These are phyloP conservation scores for Mercurialis annua DNA, from an alignment of 345 rosid genomes.

Conservation along the genomic window DNA sequence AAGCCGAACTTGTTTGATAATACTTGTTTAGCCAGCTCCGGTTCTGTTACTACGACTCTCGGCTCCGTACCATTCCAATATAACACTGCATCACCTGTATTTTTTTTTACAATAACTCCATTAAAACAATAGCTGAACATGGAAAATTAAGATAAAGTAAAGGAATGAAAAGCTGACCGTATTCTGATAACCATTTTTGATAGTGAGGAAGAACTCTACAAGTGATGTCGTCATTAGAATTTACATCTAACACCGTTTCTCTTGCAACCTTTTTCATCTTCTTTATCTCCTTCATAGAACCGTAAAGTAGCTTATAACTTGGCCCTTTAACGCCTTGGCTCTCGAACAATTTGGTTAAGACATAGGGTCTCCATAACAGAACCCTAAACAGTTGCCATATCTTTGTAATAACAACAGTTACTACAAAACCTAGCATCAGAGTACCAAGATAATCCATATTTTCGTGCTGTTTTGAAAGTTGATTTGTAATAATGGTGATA, in stretches of 20 bases:
- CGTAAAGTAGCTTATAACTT: conserved; percentile 20
- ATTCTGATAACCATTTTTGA: conserved; percentile 24
- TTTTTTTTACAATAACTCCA: background rate
- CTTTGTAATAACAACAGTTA: conserved; percentile 10
- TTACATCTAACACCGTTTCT: conserved; percentile 13
- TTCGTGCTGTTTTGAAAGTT: no score
- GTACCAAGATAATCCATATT: no score
- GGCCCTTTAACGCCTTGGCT: conserved; percentile 38
- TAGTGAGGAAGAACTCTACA: conserved; percentile 27
- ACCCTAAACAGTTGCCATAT: conserved; percentile 10
- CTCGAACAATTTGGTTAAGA: conserved; percentile 18
- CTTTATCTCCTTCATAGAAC: conserved; percentile 27
- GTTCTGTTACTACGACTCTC: conserved; percentile 67
- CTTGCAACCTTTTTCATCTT: conserved; percentile 18
- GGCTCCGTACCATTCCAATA: conserved; percentile 89
- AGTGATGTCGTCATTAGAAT: conserved; percentile 31
- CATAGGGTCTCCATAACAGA: conserved; percentile 32
- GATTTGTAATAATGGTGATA: no score
- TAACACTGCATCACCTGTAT: conserved; percentile 64
- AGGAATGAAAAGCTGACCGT: conserved; percentile 20
- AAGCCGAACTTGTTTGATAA: conserved; percentile 61
- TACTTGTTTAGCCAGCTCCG: conserved; percentile 65
- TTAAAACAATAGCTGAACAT: background rate
- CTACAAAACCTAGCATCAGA: background rate
- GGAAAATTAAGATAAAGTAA: no score